Conservation (phyloP, 1,139 yeast genomes). For the Nakaseomyces uthaithaninus region DNA sequence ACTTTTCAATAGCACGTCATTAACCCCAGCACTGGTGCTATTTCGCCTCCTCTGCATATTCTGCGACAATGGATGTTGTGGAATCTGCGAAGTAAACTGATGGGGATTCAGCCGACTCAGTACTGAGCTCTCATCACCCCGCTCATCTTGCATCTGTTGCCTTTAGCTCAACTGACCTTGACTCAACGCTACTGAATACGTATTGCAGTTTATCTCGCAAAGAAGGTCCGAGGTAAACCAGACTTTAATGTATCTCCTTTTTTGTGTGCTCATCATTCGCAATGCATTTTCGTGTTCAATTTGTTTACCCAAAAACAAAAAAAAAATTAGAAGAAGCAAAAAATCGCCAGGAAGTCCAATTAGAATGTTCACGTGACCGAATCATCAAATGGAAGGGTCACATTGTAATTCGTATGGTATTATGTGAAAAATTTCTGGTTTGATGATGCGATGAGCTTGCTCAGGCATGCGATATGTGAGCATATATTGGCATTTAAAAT, state of each 20-base stretch:
- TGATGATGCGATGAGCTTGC: background rate
- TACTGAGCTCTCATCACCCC: constrained; percentile 2
- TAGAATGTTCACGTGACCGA: too few relatives aligned
- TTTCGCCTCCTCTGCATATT: constrained; percentile 17
- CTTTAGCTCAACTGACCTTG: too few relatives aligned
- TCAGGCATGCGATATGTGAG: too few relatives aligned
- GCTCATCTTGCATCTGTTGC: constrained; percentile 5
- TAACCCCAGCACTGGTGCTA: constrained; percentile 18
- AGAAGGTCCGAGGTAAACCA: too few relatives aligned
- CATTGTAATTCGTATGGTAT: background rate
- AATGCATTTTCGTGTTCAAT: background rate
- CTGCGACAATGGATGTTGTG: constrained; percentile 7
- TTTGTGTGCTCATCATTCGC: background rate
- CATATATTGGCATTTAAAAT: too few relatives aligned
- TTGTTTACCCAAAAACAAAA: background rate
- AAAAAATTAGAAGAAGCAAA: background rate
- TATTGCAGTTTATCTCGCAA: too few relatives aligned
- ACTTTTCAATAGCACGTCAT: constrained; percentile 23
- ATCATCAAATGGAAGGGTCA: too few relatives aligned
- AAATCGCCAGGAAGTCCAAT: background rate
- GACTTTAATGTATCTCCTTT: too few relatives aligned
- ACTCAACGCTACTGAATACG: too few relatives aligned
- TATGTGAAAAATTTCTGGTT: background rate
- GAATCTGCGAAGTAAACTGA: constrained; percentile 22
- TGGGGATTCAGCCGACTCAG: constrained; percentile 16